These are phyloP conservation scores for Besnoitia besnoiti DNA, from an alignment of 169 alveolate species.

Conservation along the genomic window DNA sequence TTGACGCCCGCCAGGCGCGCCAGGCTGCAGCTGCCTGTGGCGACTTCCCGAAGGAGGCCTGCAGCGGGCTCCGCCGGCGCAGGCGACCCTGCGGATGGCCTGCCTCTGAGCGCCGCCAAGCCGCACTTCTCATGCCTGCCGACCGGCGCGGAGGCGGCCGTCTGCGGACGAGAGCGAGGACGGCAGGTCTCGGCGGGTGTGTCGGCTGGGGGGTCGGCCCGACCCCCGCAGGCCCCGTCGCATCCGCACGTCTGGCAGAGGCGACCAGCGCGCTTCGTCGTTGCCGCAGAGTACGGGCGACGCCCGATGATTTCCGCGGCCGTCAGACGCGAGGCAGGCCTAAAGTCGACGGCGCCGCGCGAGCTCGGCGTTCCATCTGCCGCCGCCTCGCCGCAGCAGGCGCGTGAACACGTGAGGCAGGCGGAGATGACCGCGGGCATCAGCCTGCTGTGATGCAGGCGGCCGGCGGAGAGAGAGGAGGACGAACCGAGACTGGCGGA, in stretches of 20 bases:
- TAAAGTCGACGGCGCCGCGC: neutral
- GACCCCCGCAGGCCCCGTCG: neutral
- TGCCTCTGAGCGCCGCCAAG: neutral
- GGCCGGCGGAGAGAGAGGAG: neutral
- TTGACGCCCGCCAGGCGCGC: constrained; percentile 55
- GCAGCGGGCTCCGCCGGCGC: neutral
- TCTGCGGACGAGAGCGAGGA: neutral
- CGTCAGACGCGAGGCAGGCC: neutral
- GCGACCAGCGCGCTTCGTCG: neutral
- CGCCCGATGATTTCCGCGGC: neutral
- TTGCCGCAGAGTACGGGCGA: constrained; percentile 8
- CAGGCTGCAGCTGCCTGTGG: constrained; percentile 66
- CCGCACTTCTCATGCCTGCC: neutral
- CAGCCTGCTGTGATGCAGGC: neutral
- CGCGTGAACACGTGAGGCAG: neutral
- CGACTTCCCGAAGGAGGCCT: neutral
- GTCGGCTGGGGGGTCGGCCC: too few species aligned
- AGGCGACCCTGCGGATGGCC: too few species aligned
- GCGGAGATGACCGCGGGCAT: neutral
- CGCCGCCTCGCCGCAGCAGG: neutral
- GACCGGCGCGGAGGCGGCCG: neutral
- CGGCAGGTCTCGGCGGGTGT: neutral
- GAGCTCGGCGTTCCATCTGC: neutral
- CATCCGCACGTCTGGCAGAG: neutral
- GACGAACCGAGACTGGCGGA: neutral